phyloP scores from a whole-genome alignment of 805 yeast species.

The Candida sithepensis region DNA sequence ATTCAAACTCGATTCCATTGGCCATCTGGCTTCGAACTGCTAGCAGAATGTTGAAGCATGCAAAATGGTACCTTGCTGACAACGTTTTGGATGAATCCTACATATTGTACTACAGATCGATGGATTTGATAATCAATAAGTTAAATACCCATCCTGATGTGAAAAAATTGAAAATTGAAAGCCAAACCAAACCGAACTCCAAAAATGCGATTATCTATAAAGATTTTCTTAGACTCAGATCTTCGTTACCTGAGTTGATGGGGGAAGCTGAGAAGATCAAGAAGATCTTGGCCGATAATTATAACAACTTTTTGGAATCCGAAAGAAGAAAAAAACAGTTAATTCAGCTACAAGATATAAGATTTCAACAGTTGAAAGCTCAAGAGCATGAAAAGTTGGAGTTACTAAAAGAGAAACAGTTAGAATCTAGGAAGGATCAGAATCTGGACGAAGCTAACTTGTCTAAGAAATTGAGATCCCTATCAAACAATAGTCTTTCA shows the following conservation, averaged over 20 bases:
- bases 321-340: constrained; percentile 20
- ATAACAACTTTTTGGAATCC: constrained; percentile 19
- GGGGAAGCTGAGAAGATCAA: constrained; percentile 30
- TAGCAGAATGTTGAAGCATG: constrained; percentile 43
- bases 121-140: constrained; percentile 50
- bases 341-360: constrained; percentile 19
- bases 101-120: constrained; percentile 52
- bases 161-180: constrained; percentile 20
- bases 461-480: constrained; percentile 20
- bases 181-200: constrained; percentile 18
- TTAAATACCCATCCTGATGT: constrained; percentile 45
- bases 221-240: constrained; percentile 23
- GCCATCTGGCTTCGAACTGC: constrained; percentile 55
- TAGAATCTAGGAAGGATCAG: constrained; percentile 1
- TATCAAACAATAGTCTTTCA: constrained; percentile 20
- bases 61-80: constrained; percentile 41
- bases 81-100: constrained; percentile 48
- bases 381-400: constrained; percentile 13
- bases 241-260: constrained; percentile 25
- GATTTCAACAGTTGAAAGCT: constrained; percentile 17
- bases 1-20: constrained; percentile 46
- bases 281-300: constrained; percentile 22
- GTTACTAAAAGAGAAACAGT: constrained; percentile 9
- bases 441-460: constrained; percentile 15
- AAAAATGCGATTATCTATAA: constrained; percentile 24